Evolutionary conservation across 805 yeast species (phyloP).

Genomic region (Spathaspora sp.): DNA sequence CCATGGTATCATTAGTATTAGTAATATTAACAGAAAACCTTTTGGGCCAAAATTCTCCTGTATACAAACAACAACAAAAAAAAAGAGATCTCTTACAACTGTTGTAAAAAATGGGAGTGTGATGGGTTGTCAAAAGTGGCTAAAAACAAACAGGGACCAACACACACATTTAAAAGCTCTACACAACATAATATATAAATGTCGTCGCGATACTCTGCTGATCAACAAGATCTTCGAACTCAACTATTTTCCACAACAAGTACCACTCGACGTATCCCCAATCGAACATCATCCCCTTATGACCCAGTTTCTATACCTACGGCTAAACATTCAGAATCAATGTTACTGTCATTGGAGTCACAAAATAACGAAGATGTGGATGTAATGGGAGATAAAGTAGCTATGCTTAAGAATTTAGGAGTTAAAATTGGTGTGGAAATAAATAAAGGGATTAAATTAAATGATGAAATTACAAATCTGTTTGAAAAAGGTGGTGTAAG

Average conservation of each 20-base stretch:
- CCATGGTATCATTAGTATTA: not conserved
- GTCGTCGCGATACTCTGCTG: constrained; percentile 16
- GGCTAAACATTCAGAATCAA: constrained; percentile 40
- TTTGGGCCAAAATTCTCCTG: not conserved
- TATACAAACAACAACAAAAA: not conserved
- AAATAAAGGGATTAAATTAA: constrained; percentile 36
- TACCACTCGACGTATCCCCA: constrained; percentile 16
- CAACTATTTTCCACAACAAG: constrained; percentile 30
- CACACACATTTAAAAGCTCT: not conserved
- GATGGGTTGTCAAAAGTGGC: not conserved
- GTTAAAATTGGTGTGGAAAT: constrained; percentile 42
- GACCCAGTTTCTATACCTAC: constrained; percentile 23
- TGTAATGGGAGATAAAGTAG: constrained; percentile 38
- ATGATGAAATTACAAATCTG: constrained; percentile 37
- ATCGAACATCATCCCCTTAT: constrained; percentile 36
- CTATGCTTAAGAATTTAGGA: constrained; percentile 39
- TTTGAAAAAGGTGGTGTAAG: constrained; percentile 39
- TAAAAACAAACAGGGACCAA: not conserved
- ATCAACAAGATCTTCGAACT: constrained; percentile 41
- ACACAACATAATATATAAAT: not conserved
- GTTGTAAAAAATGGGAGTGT: not conserved
- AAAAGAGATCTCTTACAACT: not conserved
- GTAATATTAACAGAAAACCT: not conserved
- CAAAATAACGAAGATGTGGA: constrained; percentile 42
- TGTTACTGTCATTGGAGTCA: constrained; percentile 39